A percentile compares a stretch with the other conserved stretches of the same genome.
Conservation (phyloP, 2,329 filamentous ascomycete species). For the Claviceps digitariae region DNA sequence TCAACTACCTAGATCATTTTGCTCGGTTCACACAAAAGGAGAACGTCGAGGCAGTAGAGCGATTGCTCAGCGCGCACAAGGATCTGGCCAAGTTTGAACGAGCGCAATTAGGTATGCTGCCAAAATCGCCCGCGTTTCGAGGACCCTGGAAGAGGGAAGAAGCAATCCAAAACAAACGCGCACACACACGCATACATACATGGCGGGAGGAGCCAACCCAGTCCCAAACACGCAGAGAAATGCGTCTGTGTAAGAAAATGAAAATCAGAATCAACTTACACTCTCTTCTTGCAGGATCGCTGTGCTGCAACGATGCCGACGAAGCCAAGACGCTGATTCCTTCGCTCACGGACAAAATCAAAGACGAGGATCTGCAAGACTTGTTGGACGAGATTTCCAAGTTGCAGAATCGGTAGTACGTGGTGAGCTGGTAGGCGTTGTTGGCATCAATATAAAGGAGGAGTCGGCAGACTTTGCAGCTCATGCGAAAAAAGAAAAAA, state of each 20-base stretch:
- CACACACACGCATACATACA: too few relatives aligned
- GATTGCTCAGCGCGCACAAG: conserved; percentile 64
- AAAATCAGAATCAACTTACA: too few relatives aligned
- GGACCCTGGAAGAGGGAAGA: neutral
- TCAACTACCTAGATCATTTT: conserved; percentile 89
- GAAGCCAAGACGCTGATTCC: conserved; percentile 96
- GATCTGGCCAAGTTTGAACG: conserved; percentile 86
- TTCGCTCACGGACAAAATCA: conserved; percentile 76
- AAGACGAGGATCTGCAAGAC: conserved; percentile 75
- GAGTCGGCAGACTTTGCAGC: too few relatives aligned
- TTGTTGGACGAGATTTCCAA: conserved; percentile 85
- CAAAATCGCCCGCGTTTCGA: neutral
- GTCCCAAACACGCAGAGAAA: too few relatives aligned
- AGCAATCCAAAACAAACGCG: neutral
- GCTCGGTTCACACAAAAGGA: conserved; percentile 92
- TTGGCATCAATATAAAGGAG: neutral
- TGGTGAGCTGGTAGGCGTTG: neutral
- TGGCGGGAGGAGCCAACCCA: too few relatives aligned
- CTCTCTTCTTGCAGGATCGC: conserved; percentile 53
- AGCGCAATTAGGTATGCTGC: conserved; percentile 64
- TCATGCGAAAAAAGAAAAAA: neutral
- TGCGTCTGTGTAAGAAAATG: too few relatives aligned
- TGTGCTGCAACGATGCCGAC: conserved; percentile 85
- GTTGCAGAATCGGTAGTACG: conserved; percentile 34
- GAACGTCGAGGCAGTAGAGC: conserved; percentile 87